Conservation (phyloP, 2,329 filamentous ascomycete species). For the Ceratocystis diversiconidia region DNA sequence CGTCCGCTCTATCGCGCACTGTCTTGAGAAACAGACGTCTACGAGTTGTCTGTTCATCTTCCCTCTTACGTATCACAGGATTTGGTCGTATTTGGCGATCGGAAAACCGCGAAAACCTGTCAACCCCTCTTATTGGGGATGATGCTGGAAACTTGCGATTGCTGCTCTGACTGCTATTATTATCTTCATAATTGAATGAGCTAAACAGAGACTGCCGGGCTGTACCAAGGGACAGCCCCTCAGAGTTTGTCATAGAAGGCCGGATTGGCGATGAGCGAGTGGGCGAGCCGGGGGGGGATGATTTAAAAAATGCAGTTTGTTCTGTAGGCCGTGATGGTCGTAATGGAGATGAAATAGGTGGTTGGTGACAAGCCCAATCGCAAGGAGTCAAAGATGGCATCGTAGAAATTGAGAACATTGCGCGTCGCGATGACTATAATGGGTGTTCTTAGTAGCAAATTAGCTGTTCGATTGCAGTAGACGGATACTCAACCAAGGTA, state of each 20-base stretch:
- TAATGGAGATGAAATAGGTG: slow-evolving; percentile 37
- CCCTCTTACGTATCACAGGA: slow-evolving; percentile 44
- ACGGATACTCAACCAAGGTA: not conserved
- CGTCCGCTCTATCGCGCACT: slow-evolving; percentile 45
- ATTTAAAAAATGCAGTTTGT: slow-evolving; percentile 7
- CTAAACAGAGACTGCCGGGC: slow-evolving; percentile 15
- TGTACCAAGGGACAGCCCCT: slow-evolving; percentile 27
- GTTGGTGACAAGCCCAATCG: slow-evolving; percentile 28
- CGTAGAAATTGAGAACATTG: slow-evolving; percentile 31
- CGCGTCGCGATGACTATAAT: slow-evolving; percentile 6
- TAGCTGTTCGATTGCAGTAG: not conserved
- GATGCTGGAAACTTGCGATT: not conserved
- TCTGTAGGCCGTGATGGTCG: slow-evolving; percentile 38
- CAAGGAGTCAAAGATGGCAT: slow-evolving; percentile 32
- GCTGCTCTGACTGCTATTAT: not conserved
- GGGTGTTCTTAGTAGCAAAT: not conserved
- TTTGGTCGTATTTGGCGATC: slow-evolving; percentile 46
- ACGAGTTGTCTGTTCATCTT: slow-evolving; percentile 49
- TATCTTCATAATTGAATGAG: not conserved
- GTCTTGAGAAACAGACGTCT: slow-evolving; percentile 56
- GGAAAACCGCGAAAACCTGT: slow-evolving; percentile 33
- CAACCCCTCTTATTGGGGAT: slow-evolving; percentile 4
- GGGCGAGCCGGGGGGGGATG: slow-evolving; percentile 12
- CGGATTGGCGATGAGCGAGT: slow-evolving; percentile 13
- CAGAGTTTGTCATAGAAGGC: slow-evolving; percentile 24